A percentile compares a stretch with the other conserved stretches of the same genome.
These are phyloP conservation scores for Candida patagonica DNA, from an alignment of 805 yeast species.

Conservation along the genomic window DNA sequence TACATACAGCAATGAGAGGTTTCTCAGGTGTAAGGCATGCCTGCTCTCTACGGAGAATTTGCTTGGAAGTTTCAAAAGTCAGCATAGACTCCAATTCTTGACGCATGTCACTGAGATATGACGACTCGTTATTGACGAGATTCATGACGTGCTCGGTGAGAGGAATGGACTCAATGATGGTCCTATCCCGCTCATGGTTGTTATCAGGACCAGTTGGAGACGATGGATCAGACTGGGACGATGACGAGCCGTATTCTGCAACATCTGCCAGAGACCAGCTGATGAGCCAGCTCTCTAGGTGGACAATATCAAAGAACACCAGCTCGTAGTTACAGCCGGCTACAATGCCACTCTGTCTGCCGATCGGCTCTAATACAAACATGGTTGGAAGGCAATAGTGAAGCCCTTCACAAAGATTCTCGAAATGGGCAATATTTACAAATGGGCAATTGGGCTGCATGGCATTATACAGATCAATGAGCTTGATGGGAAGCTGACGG, in stretches of 20 bases:
- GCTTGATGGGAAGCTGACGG: slow-evolving; percentile 4
- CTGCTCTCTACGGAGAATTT: slow-evolving; percentile 9
- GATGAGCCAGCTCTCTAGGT: background rate
- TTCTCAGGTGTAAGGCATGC: slow-evolving; percentile 8
- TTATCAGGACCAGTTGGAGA: background rate
- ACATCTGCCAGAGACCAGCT: background rate
- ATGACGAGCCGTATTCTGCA: background rate
- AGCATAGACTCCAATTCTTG: slow-evolving; percentile 7
- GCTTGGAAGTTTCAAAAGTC: slow-evolving; percentile 7
- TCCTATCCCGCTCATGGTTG: background rate
- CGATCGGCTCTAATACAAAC: background rate
- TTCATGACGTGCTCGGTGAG: background rate
- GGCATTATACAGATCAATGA: background rate
- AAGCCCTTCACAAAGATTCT: background rate
- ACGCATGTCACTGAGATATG: background rate
- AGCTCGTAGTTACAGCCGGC: background rate
- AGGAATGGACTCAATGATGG: too few species aligned
- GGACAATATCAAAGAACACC: background rate
- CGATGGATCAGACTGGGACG: background rate
- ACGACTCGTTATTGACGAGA: background rate
- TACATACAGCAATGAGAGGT: slow-evolving; percentile 17
- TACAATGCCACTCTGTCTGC: background rate
- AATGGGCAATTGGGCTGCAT: background rate
- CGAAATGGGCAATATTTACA: background rate
- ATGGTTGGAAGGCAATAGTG: background rate